Conservation (phyloP, 306 rosid genomes). For the Cicer pinnatifidum region DNA sequence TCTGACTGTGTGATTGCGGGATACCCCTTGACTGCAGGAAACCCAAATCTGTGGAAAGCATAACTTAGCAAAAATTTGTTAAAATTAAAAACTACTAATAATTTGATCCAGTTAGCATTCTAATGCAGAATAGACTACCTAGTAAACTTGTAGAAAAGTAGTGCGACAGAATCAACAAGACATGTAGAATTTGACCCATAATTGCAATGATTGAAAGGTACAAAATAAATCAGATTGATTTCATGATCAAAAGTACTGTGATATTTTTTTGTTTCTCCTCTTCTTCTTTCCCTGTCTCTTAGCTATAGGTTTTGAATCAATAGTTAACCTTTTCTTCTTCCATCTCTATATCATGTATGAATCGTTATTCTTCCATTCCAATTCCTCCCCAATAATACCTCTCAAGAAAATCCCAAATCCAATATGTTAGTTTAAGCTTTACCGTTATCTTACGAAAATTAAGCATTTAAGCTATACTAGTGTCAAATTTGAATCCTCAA, state of each 20-base stretch:
- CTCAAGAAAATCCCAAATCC: slow-evolving; percentile 12
- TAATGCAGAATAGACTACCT: background rate
- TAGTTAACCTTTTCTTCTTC: background rate
- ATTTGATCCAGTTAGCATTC: slow-evolving; percentile 12
- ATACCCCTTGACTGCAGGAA: no score
- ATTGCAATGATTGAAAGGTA: background rate
- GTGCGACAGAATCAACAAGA: background rate
- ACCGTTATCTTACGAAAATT: background rate
- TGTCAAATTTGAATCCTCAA: slow-evolving; percentile 9
- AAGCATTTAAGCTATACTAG: slow-evolving; percentile 1
- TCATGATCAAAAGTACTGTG: slow-evolving; percentile 7
- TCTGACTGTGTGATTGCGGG: no score
- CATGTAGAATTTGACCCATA: background rate
- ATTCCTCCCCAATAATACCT: background rate
- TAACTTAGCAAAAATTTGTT: background rate
- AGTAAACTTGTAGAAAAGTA: slow-evolving; percentile 19
- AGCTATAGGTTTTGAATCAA: background rate
- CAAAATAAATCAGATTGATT: slow-evolving; percentile 23
- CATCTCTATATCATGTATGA: background rate
- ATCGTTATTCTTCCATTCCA: background rate
- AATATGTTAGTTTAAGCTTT: background rate
- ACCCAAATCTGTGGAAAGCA: background rate
- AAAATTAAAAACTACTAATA: slow-evolving; percentile 33
- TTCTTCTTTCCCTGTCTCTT: background rate
- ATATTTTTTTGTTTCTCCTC: slow-evolving; percentile 11